Base-by-base conservation (phyloP, 371 early-diverging fungal genomes). In the Rhizopus stolonifer region DNA sequence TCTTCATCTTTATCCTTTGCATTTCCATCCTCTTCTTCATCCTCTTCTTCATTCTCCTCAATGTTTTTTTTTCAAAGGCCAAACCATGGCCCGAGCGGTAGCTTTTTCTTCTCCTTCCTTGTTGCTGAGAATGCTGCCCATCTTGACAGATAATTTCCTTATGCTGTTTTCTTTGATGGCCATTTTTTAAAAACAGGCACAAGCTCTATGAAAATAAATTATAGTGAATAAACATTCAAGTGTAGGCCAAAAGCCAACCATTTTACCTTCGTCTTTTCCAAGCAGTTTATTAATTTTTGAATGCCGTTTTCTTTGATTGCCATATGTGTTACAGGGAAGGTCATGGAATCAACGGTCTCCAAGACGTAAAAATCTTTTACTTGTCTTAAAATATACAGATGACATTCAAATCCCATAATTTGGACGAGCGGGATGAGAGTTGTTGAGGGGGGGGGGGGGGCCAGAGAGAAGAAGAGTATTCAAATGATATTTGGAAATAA, bases 141-240 rank as follows among this genome's bases (percentile, higher is more conserved):
- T 56, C 31, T 50, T 50, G 49, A 21, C 24, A 11, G 21, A 15
- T 56, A 50, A 15, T 46, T 51, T 51, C 17, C 29, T 18, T 1
- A 51, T 11, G 18, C 51, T 40, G 22, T 51, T 51, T 38, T 51
- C 43, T 42, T 51, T 51, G 4, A 51, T 51, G 18, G 33, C 33
- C 44, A n/a, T 9, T 42, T 43, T 52, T 52, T n/a, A 52, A 22
- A 17, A 15, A 24, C 40, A 54, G 39, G 47, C 46, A 54, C 36
- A 54, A 10, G 18, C 46, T 54, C 54, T 39, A 54, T 46, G 47
- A 54, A 54, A 46, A 9, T 45, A 53, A 53, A 53, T 44, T 44
- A 53, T 21, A 36, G 46, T 54, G 47, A 54, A 46, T 36, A 54
- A 54, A 39, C 54, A 46, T n/a, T 46, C 39, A 23, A 46, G 24